A percentile compares a stretch with the other conserved stretches of the same genome.
Evolutionary conservation across 495 filamentous ascomycete genomes (phyloP).

Genomic region (Penicillium manginii): DNA sequence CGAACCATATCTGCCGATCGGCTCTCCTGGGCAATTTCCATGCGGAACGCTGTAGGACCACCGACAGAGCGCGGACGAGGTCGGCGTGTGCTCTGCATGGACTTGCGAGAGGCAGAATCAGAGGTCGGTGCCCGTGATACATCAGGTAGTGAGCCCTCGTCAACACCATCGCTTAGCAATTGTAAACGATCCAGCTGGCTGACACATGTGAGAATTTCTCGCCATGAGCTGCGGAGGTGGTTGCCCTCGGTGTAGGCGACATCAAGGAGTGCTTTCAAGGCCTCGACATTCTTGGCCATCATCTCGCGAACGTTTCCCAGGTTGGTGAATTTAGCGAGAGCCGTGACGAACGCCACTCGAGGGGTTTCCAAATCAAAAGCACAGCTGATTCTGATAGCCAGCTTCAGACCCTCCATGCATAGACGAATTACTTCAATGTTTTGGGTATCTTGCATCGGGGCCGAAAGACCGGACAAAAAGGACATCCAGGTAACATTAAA

Average conservation of each 20-base stretch:
- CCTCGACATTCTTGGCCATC: conserved; percentile 94
- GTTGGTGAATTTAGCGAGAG: conserved; percentile 90
- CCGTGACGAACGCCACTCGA: conserved; percentile 90
- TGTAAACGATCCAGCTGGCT: conserved; percentile 96
- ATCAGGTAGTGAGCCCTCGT: conserved; percentile 89
- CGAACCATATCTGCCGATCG: conserved; percentile 91
- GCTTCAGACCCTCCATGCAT: conserved; percentile 93
- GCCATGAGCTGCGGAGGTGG: conserved; percentile 84
- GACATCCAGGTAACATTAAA: conserved; percentile 99
- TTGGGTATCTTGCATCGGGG: conserved; percentile 86
- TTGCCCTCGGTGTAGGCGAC: conserved; percentile 93
- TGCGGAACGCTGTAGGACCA: conserved; percentile 68
- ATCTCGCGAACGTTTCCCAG: conserved; percentile 95
- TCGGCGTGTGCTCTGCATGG: conserved; percentile 65
- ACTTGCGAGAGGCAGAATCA: conserved; percentile 59
- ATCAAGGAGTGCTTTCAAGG: conserved; percentile 85
- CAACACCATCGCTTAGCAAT: conserved; percentile 90
- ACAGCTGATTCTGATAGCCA: conserved; percentile 90
- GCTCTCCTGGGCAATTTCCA: conserved; percentile 88
- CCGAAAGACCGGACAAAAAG: conserved; percentile 90
- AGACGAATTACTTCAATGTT: conserved; percentile 88
- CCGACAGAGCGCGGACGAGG: conserved; percentile 67
- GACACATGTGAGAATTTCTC: conserved; percentile 92
- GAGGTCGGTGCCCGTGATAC: conserved; percentile 77
- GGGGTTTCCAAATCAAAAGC: conserved; percentile 90